Percentiles rank a stretch among this genome's conserved stretches.
Evolutionary conservation across 2,329 filamentous ascomycete species (phyloP).

Genomic region (Sordariomycetes sp.): DNA sequence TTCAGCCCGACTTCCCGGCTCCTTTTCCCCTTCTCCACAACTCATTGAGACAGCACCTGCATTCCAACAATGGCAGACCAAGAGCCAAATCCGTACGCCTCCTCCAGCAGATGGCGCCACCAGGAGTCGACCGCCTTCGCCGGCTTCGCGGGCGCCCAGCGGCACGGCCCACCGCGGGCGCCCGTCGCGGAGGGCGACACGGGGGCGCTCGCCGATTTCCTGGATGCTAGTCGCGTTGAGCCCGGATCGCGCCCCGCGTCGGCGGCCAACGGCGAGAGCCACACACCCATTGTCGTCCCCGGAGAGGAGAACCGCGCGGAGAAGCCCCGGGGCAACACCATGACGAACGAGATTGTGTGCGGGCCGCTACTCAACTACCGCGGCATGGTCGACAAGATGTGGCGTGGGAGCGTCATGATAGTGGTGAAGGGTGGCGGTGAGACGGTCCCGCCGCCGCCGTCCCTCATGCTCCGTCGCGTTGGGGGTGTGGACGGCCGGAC

Average conservation of each 20-base stretch:
- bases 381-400: slow-evolving; percentile 56
- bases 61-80: neutral
- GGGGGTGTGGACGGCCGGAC: slow-evolving; percentile 10
- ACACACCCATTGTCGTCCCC: slow-evolving; percentile 33
- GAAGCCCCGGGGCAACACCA: slow-evolving; percentile 25
- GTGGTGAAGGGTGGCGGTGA: slow-evolving; percentile 62
- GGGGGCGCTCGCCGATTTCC: slow-evolving; percentile 38
- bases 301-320: slow-evolving; percentile 7
- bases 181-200: slow-evolving; percentile 27
- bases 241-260: slow-evolving; percentile 14
- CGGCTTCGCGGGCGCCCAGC: slow-evolving; percentile 23
- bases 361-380: slow-evolving; percentile 70
- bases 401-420: slow-evolving; percentile 78
- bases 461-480: slow-evolving; percentile 37
- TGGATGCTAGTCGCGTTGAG: slow-evolving; percentile 40
- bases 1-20: neutral
- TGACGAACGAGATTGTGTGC: slow-evolving; percentile 41
- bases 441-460: slow-evolving; percentile 42
- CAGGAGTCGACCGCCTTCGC: slow-evolving; percentile 46
- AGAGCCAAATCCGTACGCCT: slow-evolving; percentile 29
- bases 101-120: slow-evolving; percentile 46
- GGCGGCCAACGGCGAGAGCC: slow-evolving; percentile 19
- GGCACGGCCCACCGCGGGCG: slow-evolving; percentile 18
- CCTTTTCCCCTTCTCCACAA: neutral
- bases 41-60: neutral